Evolutionary conservation across 75 land plant species (phyloP), one percentile per base, ranked within the genome.

Genomic region (Cupressus sempervirens): DNA sequence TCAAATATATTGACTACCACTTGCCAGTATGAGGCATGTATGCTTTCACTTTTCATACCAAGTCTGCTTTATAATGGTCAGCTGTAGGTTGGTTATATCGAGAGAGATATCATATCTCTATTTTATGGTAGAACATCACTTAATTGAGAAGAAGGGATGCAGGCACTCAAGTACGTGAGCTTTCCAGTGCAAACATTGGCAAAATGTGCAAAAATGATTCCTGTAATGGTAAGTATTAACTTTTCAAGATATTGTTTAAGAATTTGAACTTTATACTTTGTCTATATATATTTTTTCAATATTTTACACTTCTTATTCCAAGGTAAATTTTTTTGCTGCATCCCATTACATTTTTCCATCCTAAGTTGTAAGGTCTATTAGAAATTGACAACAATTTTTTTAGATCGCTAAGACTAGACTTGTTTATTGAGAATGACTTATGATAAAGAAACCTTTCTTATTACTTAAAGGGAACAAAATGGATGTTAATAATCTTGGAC

Each of bases 131-230:
- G 74, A 54, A 46, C 30, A 16, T 9, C 52, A 32, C 38, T 85
- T 23, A 32, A 65, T 36, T 73, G 35, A 86, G 48, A 32, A 45
- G 8, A 29, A 16, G 43, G 50, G 40, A 68, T 87, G 87, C 91
- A 96, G 98, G 99, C 99, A 16, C 89, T 97, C 53, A 97, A 97
- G 86, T 96, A 96, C 88, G 99, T 97, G 29, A 97, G 99, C 84
- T 97, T 97, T 87, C 99, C 99, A 34, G 95, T 97, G 72, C 99
- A 97, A 85, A 97, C 99, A 20, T 92, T 97, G 23, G 98, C 95
- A 76, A 97, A 97, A 84, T 97, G 94, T 90, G 99, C 98, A 53
- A 97, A 97, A 87, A 97, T 96, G 99, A 93, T 97, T 83, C 99
- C 99, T 89, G 99, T 97, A 43, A 97, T 97, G 99, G 96, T 96